Conservation (phyloP, 2,329 filamentous ascomycete species). For the Phaeosphaeria sp. region DNA sequence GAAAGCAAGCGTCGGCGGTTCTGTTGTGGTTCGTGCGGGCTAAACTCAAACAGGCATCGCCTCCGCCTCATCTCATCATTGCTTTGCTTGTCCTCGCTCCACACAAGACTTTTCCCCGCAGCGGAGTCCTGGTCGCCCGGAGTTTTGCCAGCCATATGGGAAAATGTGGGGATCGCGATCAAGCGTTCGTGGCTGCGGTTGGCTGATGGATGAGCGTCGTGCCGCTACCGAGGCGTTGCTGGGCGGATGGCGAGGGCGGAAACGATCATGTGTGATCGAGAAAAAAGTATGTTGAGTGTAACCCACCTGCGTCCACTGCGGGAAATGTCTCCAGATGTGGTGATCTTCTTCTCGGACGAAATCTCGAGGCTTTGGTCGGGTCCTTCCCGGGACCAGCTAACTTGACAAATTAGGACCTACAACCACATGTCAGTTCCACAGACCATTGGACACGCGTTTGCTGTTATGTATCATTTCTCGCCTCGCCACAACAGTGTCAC, state of each 20-base stretch:
- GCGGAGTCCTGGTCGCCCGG: conserved; percentile 9
- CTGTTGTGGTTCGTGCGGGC: conserved; percentile 2
- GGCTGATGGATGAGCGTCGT: not conserved
- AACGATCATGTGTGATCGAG: conserved; percentile 5
- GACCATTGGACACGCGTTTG: not conserved
- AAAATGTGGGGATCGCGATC: conserved; percentile 9
- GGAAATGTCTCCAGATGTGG: not conserved
- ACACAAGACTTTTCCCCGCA: conserved; percentile 6
- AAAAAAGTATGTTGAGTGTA: conserved; percentile 2
- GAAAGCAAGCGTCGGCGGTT: conserved; percentile 16
- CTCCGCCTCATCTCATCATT: not conserved
- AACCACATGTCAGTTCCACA: not conserved
- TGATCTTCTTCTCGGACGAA: not conserved
- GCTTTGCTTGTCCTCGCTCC: conserved; percentile 6
- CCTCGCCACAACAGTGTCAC: not conserved
- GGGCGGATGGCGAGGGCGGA: not conserved
- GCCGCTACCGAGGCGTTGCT: conserved; percentile 7
- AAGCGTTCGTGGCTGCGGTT: conserved; percentile 1
- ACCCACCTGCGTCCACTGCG: not conserved
- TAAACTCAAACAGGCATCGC: conserved; percentile 6
- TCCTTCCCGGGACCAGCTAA: not conserved
- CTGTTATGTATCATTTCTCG: not conserved
- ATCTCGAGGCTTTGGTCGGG: not conserved
- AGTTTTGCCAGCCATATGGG: conserved; percentile 10
- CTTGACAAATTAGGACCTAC: not conserved